Evolutionary conservation across 2,329 filamentous ascomycete genomes (phyloP), one percentile per base, ranked within the genome.

Genomic region (Hirsutella rhossiliensis): DNA sequence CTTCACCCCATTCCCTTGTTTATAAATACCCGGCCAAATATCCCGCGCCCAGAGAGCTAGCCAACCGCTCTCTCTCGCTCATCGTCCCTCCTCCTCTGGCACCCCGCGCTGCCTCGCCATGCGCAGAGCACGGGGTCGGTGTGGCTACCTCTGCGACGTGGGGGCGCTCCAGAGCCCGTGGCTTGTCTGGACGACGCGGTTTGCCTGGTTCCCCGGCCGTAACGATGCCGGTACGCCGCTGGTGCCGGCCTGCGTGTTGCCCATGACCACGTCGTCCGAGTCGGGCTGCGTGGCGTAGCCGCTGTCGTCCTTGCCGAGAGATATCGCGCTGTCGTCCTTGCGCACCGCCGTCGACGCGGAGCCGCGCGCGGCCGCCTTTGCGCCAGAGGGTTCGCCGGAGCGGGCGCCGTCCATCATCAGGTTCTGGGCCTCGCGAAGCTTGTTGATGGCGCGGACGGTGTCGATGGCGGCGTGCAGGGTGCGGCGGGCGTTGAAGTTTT

Each of bases 401-500:
- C 62, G 64, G 36, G 66, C 65, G n/a, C 78, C 78, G 52, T 82
- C 73, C 77, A 82, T 82, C 52, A 79, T 65, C 18, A 70, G 64
- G 49, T 73, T 66, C 53, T 79, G 75, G 2, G 76, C 75, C 60
- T 82, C 80, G 46, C 78, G 72, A 40, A 84, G 64, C 65, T 83
- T 84, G 63, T 84, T 83, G 58, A 84, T 84, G 30, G 80, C 80
- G 41, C 80, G 71, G 40, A 84, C 78, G 2, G 80, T 84, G 58
- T 84, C 80, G 58, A 84, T 84, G 45, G 80, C 80, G 29, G 80
- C 79, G 54, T 84, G 80, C 41, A 84, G 66, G 27, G 80, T 84
- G 54, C 80, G 69, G 45, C 80, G 70, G 37, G 80, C 80, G 54
- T 84, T 84, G 66, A 84, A 84, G 66, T 84, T 84, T 73, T 82